Percentiles rank a stretch among this genome's conserved stretches.
These are phyloP conservation scores for Naganishia onofrii DNA, from an alignment of 768 basidiomycete genomes.

Conservation along the genomic window DNA sequence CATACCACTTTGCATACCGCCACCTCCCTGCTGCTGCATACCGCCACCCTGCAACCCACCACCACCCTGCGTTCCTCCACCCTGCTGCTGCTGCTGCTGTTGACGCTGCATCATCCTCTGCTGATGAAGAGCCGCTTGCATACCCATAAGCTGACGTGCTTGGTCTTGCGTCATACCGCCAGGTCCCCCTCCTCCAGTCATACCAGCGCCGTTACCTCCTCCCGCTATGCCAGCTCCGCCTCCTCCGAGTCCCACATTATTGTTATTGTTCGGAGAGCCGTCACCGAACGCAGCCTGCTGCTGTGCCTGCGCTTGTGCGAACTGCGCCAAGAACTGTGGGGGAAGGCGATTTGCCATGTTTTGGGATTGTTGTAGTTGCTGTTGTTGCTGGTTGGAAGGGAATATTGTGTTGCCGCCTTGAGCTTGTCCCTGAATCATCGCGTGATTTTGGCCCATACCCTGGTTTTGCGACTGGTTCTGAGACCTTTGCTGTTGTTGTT, in stretches of 20 bases:
- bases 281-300: not conserved
- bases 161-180: not conserved
- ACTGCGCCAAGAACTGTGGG: not conserved
- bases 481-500: slow-evolving; percentile 10
- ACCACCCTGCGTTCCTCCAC: not conserved
- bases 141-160: not conserved
- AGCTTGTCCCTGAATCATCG: too few relatives aligned
- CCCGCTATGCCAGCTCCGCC: not conserved
- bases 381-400: too few relatives aligned
- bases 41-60: not conserved
- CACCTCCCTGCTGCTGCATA: too few relatives aligned
- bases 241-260: not conserved
- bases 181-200: not conserved
- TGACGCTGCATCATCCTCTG: slow-evolving; percentile 11
- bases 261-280: not conserved
- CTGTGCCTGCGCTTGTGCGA: not conserved
- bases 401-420: not conserved
- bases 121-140: slow-evolving; percentile 8
- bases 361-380: too few relatives aligned
- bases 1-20: not conserved
- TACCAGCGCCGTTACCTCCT: too few relatives aligned
- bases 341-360: slow-evolving; percentile 11
- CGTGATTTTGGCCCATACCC: not conserved
- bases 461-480: not conserved
- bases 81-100: not conserved